A percentile compares a stretch with the other conserved stretches of the same genome.
phyloP scores from a whole-genome alignment of 768 basidiomycete species.

The Collybia sp. region DNA sequence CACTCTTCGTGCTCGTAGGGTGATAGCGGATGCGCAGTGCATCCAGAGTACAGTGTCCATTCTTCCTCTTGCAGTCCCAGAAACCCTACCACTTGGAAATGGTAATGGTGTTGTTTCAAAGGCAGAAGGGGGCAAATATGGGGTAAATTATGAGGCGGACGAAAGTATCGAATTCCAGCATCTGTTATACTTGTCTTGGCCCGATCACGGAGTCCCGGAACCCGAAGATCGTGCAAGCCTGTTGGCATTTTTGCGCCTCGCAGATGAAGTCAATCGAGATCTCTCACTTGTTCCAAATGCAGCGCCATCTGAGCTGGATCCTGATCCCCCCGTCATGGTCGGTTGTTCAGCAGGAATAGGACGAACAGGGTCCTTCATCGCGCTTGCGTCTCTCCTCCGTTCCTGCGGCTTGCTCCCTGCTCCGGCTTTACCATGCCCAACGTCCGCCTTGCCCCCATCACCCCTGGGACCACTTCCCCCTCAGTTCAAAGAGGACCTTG shows the following conservation, averaged over 20 bases:
- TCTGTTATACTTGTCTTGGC: constrained; percentile 74
- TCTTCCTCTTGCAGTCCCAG: constrained; percentile 24
- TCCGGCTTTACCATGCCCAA: constrained; percentile 21
- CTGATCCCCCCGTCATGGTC: constrained; percentile 75
- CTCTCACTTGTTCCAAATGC: constrained; percentile 20
- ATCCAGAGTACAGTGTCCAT: constrained; percentile 58
- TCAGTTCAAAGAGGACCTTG: constrained; percentile 45
- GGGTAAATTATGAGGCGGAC: constrained; percentile 10
- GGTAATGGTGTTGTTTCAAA: constrained; percentile 9
- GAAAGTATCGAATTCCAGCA: constrained; percentile 58
- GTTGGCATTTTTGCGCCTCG: constrained; percentile 58
- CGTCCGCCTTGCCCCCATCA: constrained; percentile 35
- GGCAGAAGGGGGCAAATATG: constrained; percentile 6
- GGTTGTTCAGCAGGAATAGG: constrained; percentile 89
- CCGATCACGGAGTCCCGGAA: constrained; percentile 79
- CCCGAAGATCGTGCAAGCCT: constrained; percentile 55
- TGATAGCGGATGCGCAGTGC: constrained; percentile 55
- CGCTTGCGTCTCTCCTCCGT: constrained; percentile 75
- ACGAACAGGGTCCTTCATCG: constrained; percentile 83
- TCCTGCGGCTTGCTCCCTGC: constrained; percentile 42
- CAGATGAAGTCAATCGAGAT: constrained; percentile 57
- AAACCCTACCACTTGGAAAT: neutral
- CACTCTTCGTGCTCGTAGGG: constrained; percentile 43
- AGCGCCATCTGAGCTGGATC: constrained; percentile 28
- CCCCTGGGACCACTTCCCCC: constrained; percentile 56